A percentile compares a stretch with the other conserved stretches of the same genome.
Conservation (phyloP, 2,329 filamentous ascomycete species). For the Incumbomyces delicatus region DNA sequence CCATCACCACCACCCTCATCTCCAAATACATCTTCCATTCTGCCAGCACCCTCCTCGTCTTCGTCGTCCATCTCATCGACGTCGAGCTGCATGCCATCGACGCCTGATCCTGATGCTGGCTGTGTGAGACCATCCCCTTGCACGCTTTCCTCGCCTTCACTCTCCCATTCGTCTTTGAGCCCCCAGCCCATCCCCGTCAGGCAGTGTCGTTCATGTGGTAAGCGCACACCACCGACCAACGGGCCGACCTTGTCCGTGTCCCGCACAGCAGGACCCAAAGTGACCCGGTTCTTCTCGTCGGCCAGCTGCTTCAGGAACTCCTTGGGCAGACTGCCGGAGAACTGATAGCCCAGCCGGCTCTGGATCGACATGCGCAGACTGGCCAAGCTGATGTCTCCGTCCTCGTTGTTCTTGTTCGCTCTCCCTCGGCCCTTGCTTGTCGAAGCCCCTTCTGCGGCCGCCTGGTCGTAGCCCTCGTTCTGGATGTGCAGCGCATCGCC, state of each 20-base stretch:
- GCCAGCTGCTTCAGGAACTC: constrained; percentile 53
- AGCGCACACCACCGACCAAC: constrained; percentile 43
- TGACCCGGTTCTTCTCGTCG: constrained; percentile 44
- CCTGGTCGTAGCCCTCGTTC: constrained; percentile 39
- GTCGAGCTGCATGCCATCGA: constrained; percentile 19
- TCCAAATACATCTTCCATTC: constrained; percentile 25
- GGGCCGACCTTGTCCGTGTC: constrained; percentile 24
- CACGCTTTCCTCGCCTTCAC: constrained; percentile 40
- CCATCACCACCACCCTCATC: constrained; percentile 31
- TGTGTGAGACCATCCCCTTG: constrained; percentile 21
- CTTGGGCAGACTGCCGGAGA: constrained; percentile 47
- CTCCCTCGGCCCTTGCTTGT: constrained; percentile 24
- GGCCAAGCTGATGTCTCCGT: constrained; percentile 45
- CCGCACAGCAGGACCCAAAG: constrained; percentile 37
- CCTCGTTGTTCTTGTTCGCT: constrained; percentile 32
- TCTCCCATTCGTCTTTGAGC: constrained; percentile 49
- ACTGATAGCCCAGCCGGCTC: constrained; percentile 47
- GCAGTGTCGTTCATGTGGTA: constrained; percentile 55
- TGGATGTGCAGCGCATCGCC: constrained; percentile 44
- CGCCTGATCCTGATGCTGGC: constrained; percentile 11
- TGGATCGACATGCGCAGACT: constrained; percentile 53
- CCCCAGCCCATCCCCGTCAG: constrained; percentile 48
- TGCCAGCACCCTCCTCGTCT: constrained; percentile 21
- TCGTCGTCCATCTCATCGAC: constrained; percentile 26
- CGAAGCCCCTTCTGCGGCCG: constrained; percentile 31